These are phyloP conservation scores for Neopestalotiopsis clavispora DNA, from an alignment of 2,329 filamentous ascomycete species.

Conservation along the genomic window DNA sequence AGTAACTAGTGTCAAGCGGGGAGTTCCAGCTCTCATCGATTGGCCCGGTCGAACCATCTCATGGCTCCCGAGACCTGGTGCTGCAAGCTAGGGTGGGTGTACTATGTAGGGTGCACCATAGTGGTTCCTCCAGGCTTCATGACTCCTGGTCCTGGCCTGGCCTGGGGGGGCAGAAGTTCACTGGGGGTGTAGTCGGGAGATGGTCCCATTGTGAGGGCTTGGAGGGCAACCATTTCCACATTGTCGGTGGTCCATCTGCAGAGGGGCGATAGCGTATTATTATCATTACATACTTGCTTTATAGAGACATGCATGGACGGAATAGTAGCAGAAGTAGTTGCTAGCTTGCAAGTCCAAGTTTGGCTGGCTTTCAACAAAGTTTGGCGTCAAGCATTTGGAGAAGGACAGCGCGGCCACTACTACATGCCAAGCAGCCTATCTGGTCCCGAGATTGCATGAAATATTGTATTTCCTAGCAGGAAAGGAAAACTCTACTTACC, in stretches of 20 bases:
- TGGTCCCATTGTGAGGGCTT: neutral
- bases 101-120: neutral
- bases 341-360: neutral
- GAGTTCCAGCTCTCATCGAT: neutral
- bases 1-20: neutral
- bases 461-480: neutral
- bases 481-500: neutral
- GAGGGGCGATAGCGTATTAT: neutral
- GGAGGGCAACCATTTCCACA: slow-evolving; percentile 1
- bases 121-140: too few relatives aligned
- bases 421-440: neutral
- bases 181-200: too few relatives aligned
- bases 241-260: neutral
- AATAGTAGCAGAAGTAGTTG: neutral
- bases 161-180: too few relatives aligned
- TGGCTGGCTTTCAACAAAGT: neutral
- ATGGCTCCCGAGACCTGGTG: slow-evolving; percentile 1
- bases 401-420: neutral
- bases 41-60: neutral
- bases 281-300: neutral
- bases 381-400: neutral
- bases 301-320: neutral
- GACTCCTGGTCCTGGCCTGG: too few relatives aligned
- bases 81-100: neutral
- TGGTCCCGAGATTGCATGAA: neutral